These are phyloP conservation scores for Aspergillus mulundensis DNA, from an alignment of 495 filamentous ascomycete species.

Conservation along the genomic window DNA sequence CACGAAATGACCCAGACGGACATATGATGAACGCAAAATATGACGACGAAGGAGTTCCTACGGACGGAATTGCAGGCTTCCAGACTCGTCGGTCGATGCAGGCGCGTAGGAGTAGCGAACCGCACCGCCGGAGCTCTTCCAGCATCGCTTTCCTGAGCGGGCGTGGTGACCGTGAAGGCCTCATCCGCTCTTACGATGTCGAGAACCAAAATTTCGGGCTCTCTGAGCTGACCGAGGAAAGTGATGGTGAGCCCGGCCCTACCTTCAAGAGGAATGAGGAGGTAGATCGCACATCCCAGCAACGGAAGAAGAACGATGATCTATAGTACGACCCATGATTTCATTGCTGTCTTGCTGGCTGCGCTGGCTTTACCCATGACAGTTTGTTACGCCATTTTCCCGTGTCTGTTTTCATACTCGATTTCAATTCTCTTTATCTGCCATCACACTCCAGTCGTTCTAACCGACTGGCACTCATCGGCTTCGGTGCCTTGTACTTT, in stretches of 20 bases:
- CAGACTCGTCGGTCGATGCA: slow-evolving; percentile 94
- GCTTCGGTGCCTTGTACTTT: slow-evolving; percentile 11
- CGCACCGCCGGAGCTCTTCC: slow-evolving; percentile 50
- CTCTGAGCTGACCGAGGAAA: slow-evolving; percentile 66
- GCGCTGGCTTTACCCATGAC: slow-evolving; percentile 17
- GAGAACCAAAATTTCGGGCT: slow-evolving; percentile 66
- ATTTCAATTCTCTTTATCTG: background rate
- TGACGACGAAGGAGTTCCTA: slow-evolving; percentile 73
- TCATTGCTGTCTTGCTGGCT: slow-evolving; percentile 8
- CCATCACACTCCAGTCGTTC: background rate
- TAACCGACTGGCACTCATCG: background rate
- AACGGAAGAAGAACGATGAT: slow-evolving; percentile 39
- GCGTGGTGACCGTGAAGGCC: slow-evolving; percentile 62
- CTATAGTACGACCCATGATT: slow-evolving; percentile 30
- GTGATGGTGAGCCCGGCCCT: slow-evolving; percentile 52
- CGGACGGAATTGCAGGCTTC: slow-evolving; percentile 82
- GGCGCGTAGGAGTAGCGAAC: slow-evolving; percentile 62
- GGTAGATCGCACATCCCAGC: slow-evolving; percentile 22
- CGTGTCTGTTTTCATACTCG: slow-evolving; percentile 15
- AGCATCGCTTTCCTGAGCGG: slow-evolving; percentile 53
- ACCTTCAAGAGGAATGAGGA: slow-evolving; percentile 32
- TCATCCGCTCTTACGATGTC: slow-evolving; percentile 79
- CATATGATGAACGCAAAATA: slow-evolving; percentile 59
- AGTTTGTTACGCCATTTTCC: slow-evolving; percentile 20
- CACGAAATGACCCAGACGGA: slow-evolving; percentile 84